Evolutionary conservation across 768 basidiomycete genomes (phyloP).

Genomic region (Mycena leptocephala): DNA sequence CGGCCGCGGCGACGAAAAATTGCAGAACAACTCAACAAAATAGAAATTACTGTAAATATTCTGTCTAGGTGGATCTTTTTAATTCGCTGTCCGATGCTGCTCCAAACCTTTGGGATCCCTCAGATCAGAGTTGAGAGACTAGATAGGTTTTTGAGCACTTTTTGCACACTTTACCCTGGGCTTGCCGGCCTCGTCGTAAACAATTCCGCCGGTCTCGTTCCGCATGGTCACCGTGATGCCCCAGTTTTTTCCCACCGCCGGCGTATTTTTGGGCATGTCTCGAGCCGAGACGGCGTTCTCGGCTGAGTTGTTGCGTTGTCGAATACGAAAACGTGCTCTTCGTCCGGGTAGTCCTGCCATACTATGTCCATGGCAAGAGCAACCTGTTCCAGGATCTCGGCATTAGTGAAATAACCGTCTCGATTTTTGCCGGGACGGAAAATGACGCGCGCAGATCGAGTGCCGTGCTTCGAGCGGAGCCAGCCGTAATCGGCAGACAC

Average conservation of each 20-base stretch:
- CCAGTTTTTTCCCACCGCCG: constrained; percentile 39
- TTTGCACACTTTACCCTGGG: no score
- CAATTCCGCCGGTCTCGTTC: constrained; percentile 38
- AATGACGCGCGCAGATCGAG: constrained; percentile 31
- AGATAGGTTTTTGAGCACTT: no score
- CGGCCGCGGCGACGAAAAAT: no score
- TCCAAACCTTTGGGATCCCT: no score
- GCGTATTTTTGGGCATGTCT: constrained; percentile 50
- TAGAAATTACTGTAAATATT: no score
- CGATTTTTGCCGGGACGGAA: constrained; percentile 45
- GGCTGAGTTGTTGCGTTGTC: constrained; percentile 56
- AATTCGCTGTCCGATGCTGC: no score
- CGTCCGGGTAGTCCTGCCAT: constrained; percentile 43
- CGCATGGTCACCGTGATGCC: constrained; percentile 35
- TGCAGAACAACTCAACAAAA: no score
- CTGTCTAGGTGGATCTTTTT: no score
- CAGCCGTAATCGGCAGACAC: constrained; percentile 38
- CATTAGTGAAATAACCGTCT: constrained; percentile 51
- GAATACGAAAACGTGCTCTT: constrained; percentile 46
- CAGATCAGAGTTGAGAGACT: no score
- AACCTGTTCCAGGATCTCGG: constrained; percentile 48
- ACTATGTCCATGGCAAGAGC: constrained; percentile 37
- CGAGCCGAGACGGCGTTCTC: constrained; percentile 50
- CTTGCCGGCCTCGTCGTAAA: constrained; percentile 43
- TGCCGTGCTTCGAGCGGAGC: constrained; percentile 37